Evolutionary conservation across 1,284 basidiomycete species (phyloP).

Genomic region (Sporisorium scitamineum): DNA sequence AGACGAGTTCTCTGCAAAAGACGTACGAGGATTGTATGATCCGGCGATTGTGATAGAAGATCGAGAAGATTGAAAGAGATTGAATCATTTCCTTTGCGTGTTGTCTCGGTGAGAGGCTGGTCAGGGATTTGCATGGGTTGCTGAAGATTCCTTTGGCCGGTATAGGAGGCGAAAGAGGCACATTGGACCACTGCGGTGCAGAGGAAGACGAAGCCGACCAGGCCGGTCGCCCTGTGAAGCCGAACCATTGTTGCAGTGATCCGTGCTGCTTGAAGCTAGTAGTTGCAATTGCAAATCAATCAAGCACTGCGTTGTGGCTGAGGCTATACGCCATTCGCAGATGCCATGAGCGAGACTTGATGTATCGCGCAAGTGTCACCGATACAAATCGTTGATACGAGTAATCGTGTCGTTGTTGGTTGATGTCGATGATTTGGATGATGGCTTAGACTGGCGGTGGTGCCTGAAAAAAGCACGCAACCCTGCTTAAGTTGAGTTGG

Average conservation of each 20-base stretch:
- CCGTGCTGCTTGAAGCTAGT: neutral
- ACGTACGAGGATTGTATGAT: conserved; percentile 82
- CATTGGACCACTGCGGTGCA: conserved; percentile 3
- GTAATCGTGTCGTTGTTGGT: neutral
- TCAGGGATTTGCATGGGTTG: conserved; percentile 20
- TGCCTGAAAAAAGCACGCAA: neutral
- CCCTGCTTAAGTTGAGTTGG: conserved; percentile 9
- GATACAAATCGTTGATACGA: neutral
- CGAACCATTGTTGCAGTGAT: conserved; percentile 11
- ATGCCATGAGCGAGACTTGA: neutral
- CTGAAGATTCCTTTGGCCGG: conserved; percentile 6
- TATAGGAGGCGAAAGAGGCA: neutral
- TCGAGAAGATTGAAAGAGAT: conserved; percentile 78
- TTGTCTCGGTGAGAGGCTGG: neutral
- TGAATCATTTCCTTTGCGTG: conserved; percentile 25
- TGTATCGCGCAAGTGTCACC: neutral
- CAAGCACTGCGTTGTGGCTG: neutral
- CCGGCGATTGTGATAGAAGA: conserved; percentile 78
- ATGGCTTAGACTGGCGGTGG: neutral
- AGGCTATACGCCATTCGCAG: neutral
- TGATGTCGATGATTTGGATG: neutral
- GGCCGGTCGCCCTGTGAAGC: neutral
- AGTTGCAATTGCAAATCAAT: conserved; percentile 1
- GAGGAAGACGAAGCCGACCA: conserved; percentile 9
- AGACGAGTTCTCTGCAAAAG: conserved; percentile 88